Conservation (phyloP, 2,329 filamentous ascomycete genomes). For the Thielaviopsis populi region DNA sequence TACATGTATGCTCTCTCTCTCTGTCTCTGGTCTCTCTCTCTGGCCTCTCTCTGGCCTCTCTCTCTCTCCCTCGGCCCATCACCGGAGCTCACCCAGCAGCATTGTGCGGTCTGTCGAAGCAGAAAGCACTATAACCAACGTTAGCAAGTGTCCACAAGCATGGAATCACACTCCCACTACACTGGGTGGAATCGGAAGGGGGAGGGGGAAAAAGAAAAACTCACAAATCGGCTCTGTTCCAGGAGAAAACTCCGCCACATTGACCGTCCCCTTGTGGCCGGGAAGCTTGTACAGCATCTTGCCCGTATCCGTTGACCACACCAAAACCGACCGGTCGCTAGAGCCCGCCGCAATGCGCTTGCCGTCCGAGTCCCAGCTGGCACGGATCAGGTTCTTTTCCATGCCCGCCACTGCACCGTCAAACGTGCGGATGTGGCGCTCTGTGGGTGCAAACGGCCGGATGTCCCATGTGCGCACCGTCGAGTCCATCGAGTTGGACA, state of each 20-base stretch:
- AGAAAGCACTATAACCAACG: slow-evolving; percentile 52
- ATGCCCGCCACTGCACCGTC: slow-evolving; percentile 79
- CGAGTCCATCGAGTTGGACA: slow-evolving; percentile 88
- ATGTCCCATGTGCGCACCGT: slow-evolving; percentile 95
- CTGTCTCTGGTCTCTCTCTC: background rate
- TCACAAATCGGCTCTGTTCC: slow-evolving; percentile 73
- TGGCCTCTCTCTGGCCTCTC: background rate
- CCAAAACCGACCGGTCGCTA: slow-evolving; percentile 76
- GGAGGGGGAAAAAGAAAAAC: slow-evolving; percentile 32
- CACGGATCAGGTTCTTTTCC: slow-evolving; percentile 81
- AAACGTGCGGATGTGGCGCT: slow-evolving; percentile 73
- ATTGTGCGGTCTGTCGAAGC: slow-evolving; percentile 80
- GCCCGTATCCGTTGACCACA: slow-evolving; percentile 80
- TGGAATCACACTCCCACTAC: background rate
- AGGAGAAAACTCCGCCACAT: slow-evolving; percentile 83
- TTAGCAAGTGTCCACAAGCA: slow-evolving; percentile 23
- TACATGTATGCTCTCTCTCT: background rate
- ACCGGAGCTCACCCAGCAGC: slow-evolving; percentile 59
- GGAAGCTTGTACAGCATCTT: slow-evolving; percentile 91
- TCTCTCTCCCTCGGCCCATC: background rate
- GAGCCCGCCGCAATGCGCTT: slow-evolving; percentile 80
- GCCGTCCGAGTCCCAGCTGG: slow-evolving; percentile 77
- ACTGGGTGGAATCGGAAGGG: background rate
- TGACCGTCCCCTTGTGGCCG: slow-evolving; percentile 88
- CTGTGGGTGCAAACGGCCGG: slow-evolving; percentile 77